Base-by-base conservation (phyloP, 495 filamentous ascomycete genomes). In the Bacidia gigantensis region DNA sequence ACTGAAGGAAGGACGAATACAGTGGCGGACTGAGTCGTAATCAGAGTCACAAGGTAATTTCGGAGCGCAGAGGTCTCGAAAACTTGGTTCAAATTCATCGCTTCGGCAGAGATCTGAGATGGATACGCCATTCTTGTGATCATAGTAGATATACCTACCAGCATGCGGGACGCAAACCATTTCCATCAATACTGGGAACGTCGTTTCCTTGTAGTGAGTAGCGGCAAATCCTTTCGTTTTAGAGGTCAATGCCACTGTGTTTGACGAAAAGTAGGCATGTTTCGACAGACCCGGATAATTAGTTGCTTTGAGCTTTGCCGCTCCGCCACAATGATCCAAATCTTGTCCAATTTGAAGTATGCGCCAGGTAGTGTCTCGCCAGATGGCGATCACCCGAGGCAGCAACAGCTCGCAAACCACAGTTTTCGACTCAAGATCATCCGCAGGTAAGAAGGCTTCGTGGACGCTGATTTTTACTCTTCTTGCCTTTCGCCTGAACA, bases 331-430 rank as follows among this genome's bases (percentile, higher is more conserved):
- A 5, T 14, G 42, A n/a, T 26, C 41, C 10, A 18, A 35, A 26
- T 14, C 20, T 26, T 38, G 39, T 12, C 44, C 51, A 11, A 58
- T 12, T 0, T 47, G 54, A 2, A 66, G 12, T n/a, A 73, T 59
- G 21, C 51, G 56, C 69, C 68, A 74, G 11, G 71, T 75, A 1
- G 62, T 60, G 51, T 77, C 65, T 3, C 75, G 65, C 53, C 76
- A 78, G 0, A 57, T 59, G 18, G 64, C 57, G 9, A 76, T 61
- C 7, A 52, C 58, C 7, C 51, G 18, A 2, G 70, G 72, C 44
- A 64, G 64, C 2, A 46, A 48, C 1, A 78, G 59, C 51, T 78
- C 73, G 29, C 77, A 77, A 2, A 74, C 26, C 2, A 68, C 54
- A 1, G 55, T 56, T 42, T 65, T 64, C 0, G 59, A 58, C 17